A percentile compares a stretch with the other conserved stretches of the same genome.
Conservation (phyloP, 441 rosid genomes). For the Croton setiger region DNA sequence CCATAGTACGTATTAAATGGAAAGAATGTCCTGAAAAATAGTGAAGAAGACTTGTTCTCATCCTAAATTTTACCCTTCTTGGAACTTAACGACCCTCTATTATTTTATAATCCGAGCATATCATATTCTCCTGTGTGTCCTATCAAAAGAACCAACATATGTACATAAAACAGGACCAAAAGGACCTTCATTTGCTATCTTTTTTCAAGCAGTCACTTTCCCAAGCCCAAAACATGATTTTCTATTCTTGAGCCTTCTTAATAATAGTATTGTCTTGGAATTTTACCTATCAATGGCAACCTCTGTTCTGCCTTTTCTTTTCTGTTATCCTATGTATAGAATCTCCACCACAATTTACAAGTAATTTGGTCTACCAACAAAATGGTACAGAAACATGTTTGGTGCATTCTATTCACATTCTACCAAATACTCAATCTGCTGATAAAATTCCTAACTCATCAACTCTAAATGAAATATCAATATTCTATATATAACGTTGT, state of each 20-base stretch:
- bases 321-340: too few relatives aligned
- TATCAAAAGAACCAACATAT: neutral
- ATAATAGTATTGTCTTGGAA: too few relatives aligned
- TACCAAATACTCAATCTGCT: too few relatives aligned
- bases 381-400: too few relatives aligned
- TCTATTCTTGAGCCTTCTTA: too few relatives aligned
- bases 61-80: neutral
- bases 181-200: neutral
- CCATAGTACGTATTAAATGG: too few relatives aligned
- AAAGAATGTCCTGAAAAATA: neutral
- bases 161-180: neutral
- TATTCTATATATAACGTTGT: too few relatives aligned
- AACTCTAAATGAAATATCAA: neutral
- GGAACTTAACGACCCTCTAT: neutral
- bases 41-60: neutral
- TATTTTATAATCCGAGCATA: neutral
- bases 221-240: too few relatives aligned
- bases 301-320: too few relatives aligned
- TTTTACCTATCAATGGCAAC: too few relatives aligned
- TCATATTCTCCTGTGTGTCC: neutral
- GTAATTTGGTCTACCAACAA: neutral
- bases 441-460: neutral
- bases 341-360: too few relatives aligned
- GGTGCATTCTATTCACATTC: too few relatives aligned
- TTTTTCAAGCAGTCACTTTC: constrained; percentile 13